Evolutionary conservation across 495 filamentous ascomycete species (phyloP).

Genomic region (Aspergillus taichungensis): DNA sequence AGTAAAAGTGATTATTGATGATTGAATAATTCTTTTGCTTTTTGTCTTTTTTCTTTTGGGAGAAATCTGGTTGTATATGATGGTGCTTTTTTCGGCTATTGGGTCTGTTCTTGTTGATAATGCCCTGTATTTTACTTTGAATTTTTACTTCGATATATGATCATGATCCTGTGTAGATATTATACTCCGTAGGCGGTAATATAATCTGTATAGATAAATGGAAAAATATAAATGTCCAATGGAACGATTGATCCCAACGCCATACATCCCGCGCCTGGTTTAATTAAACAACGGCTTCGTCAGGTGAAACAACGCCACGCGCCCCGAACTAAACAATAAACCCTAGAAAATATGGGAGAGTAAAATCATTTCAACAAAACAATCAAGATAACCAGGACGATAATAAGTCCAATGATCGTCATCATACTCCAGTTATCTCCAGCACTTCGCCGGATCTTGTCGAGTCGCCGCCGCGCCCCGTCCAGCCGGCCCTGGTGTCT

Average conservation of each 20-base stretch:
- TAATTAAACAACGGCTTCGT: not conserved
- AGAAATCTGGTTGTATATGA: no score
- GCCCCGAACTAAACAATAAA: not conserved
- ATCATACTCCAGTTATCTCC: slow-evolving; percentile 74
- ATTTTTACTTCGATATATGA: no score
- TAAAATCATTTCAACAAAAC: slow-evolving; percentile 57
- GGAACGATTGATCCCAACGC: no score
- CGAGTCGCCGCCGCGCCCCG: slow-evolving; percentile 61
- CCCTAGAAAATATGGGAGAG: not conserved
- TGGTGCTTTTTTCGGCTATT: not conserved
- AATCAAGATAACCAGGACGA: slow-evolving; percentile 70
- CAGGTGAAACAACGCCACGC: slow-evolving; percentile 6
- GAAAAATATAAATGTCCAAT: not conserved
- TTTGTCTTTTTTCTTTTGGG: not conserved
- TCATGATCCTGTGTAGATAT: no score
- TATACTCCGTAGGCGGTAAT: no score
- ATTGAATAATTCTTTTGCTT: not conserved
- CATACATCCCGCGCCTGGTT: not conserved
- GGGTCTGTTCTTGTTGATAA: not conserved
- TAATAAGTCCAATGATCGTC: slow-evolving; percentile 65
- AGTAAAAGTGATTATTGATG: slow-evolving; percentile 4
- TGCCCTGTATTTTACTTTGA: no score
- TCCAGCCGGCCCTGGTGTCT: slow-evolving; percentile 69
- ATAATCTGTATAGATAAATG: not conserved
- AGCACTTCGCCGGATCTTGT: slow-evolving; percentile 60